Base-by-base conservation (phyloP, 2,329 filamentous ascomycete genomes). In the Fusarium algeriense region DNA sequence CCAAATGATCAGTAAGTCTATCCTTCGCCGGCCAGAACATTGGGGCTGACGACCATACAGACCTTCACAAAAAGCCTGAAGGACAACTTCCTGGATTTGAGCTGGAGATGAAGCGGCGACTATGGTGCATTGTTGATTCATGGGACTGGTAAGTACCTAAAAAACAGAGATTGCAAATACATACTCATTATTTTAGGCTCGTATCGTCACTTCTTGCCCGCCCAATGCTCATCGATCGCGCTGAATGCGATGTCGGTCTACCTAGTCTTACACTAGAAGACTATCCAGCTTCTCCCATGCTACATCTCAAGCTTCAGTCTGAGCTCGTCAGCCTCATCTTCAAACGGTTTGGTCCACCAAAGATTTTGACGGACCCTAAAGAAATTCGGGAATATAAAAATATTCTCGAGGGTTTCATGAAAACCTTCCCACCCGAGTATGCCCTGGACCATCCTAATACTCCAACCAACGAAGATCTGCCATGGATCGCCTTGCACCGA, bases 81-180 rank as follows among this genome's bases (percentile, higher is more conserved):
- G 44, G 14, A 5, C 56, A 67, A 17, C 8, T 67, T 3, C 56
- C 56, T 2, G 64, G 64, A 0, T 67, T 67, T 15, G 64, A 67
- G 14, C 15, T 67, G 9, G 64, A 67, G 13, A 68, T 67, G 64
- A 67, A 67, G 26, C 44, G 57, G 8, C 56, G 64, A 7, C 19
- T 67, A 2, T 67, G 64, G 64, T 67, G 64, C 10, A 63, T 67
- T 9, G 64, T 67, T 3, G 64, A 67, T 45, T 67, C 64, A 1
- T 67, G 64, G 64, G 64, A 67, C 35, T 67, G 64, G 64, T 67
- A 26, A 37, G 57, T 5, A 7, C 2, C 12, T 23, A 23, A 23
- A 23, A 23, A 23, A 23, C 20, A 23, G 20, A 23, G 2, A 2
- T 7, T 20, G 1, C 2, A 13, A 2, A 5, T 2, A 1, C 1